These are phyloP conservation scores for Aspergillus fumigatiaffinis DNA, from an alignment of 2,329 filamentous ascomycete species.

Conservation along the genomic window DNA sequence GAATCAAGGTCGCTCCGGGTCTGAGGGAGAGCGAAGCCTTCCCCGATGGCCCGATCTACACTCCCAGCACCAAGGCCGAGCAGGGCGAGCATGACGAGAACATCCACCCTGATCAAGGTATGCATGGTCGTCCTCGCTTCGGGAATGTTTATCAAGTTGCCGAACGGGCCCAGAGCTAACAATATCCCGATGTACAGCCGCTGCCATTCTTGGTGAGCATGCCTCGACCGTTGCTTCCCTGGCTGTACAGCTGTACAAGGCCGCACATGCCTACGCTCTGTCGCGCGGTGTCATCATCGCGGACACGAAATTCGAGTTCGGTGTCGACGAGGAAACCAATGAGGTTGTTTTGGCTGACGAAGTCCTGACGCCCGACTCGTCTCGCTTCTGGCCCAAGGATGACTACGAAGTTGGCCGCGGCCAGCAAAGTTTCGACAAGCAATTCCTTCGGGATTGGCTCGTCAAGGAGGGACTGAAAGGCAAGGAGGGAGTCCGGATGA, in stretches of 20 bases:
- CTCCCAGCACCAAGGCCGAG: slow-evolving; percentile 82
- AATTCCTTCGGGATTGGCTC: slow-evolving; percentile 79
- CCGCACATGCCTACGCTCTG: slow-evolving; percentile 41
- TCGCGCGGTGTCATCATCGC: slow-evolving; percentile 71
- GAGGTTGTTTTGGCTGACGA: slow-evolving; percentile 77
- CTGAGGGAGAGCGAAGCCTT: slow-evolving; percentile 68
- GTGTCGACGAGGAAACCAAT: slow-evolving; percentile 59
- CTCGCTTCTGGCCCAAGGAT: slow-evolving; percentile 78
- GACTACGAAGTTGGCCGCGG: slow-evolving; percentile 68
- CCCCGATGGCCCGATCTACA: slow-evolving; percentile 64
- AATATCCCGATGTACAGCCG: slow-evolving; percentile 34
- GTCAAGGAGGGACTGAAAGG: slow-evolving; percentile 69
- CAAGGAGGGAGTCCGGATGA: slow-evolving; percentile 68
- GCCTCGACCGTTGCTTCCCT: slow-evolving; percentile 63
- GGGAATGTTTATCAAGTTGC: not conserved
- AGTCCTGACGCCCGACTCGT: slow-evolving; percentile 78
- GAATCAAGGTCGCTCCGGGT: slow-evolving; percentile 64
- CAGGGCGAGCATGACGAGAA: slow-evolving; percentile 79
- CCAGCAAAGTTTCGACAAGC: slow-evolving; percentile 87
- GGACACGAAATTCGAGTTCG: slow-evolving; percentile 76
- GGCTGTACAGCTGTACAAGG: slow-evolving; percentile 60
- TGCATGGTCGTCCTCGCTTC: slow-evolving; percentile 11
- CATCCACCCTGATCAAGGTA: slow-evolving; percentile 67
- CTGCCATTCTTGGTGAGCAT: slow-evolving; percentile 61
- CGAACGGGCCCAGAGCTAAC: not conserved